Conservation (phyloP, 129 eudicot species). For the Lactuca sativa region DNA sequence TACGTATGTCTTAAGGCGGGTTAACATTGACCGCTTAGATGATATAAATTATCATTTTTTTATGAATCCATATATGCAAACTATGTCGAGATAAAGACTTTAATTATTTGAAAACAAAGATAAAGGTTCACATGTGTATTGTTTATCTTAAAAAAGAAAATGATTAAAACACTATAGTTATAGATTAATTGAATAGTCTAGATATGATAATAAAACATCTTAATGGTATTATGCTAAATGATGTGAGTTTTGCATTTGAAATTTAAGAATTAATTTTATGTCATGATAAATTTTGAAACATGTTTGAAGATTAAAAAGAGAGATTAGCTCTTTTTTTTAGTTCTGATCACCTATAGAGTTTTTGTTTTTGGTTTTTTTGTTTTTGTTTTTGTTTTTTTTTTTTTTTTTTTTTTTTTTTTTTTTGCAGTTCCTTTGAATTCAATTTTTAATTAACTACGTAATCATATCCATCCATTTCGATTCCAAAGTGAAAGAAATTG, state of each 20-base stretch:
- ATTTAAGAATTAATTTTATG: no score
- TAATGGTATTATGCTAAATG: not conserved
- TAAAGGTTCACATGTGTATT: slow-evolving; percentile 29
- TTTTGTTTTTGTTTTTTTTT: no score
- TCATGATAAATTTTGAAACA: not conserved
- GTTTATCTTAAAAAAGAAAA: slow-evolving; percentile 27
- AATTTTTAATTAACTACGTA: no score
- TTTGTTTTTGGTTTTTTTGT: not conserved
- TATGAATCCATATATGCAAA: not conserved
- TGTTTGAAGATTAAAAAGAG: no score
- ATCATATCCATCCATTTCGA: no score
- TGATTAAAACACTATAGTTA: slow-evolving; percentile 5
- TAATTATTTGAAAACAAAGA: not conserved
- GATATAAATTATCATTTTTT: not conserved
- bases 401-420: no score
- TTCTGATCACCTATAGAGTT: no score
- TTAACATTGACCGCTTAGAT: no score
- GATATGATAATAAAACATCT: not conserved
- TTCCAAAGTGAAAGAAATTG: no score
- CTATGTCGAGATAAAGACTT: not conserved
- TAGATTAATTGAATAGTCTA: not conserved
- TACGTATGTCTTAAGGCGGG: no score
- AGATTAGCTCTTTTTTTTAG: not conserved
- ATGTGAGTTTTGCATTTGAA: not conserved
- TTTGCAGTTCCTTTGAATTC: no score